phyloP scores from a whole-genome alignment of 116 monocot genomes.

The Trichopus zeylanicus region DNA sequence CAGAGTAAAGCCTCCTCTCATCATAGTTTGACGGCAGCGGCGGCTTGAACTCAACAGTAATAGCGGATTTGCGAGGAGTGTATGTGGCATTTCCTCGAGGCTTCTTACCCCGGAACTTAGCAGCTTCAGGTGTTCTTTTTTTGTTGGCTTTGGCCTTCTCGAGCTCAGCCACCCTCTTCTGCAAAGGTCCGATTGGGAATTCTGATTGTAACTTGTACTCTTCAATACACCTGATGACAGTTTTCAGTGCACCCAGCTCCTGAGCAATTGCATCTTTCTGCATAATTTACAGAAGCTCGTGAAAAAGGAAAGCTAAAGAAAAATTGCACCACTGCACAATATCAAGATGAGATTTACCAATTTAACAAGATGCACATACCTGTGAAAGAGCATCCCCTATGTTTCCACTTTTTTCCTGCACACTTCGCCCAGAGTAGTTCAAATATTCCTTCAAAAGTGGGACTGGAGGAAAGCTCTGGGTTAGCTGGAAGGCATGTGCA shows the following conservation, averaged over 20 bases:
- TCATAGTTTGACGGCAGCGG: constrained; percentile 8
- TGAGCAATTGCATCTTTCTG: constrained; percentile 14
- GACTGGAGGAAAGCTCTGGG: constrained; percentile 43
- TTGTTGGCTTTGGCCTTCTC: constrained; percentile 36
- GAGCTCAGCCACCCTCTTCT: constrained; percentile 25
- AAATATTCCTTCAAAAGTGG: constrained; percentile 44
- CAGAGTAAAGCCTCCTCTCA: constrained; percentile 10
- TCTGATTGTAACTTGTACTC: constrained; percentile 48
- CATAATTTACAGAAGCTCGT: neutral
- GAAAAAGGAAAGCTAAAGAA: neutral
- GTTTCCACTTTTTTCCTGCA: constrained; percentile 13
- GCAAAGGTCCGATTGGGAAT: constrained; percentile 25
- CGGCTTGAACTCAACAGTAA: constrained; percentile 1
- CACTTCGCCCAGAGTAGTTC: constrained; percentile 9
- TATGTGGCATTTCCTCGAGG: constrained; percentile 7
- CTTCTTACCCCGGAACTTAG: constrained; percentile 20
- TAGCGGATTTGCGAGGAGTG: constrained; percentile 1
- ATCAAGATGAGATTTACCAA: neutral
- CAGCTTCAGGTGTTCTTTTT: constrained; percentile 13
- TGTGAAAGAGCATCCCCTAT: constrained; percentile 2
- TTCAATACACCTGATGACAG: constrained; percentile 39
- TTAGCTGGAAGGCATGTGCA: constrained; percentile 42
- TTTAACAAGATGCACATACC: constrained; percentile 12
- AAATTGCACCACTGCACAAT: neutral
- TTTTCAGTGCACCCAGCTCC: constrained; percentile 32